Base-by-base conservation (phyloP, 2,329 filamentous ascomycete genomes). In the Neurospora crassa region DNA sequence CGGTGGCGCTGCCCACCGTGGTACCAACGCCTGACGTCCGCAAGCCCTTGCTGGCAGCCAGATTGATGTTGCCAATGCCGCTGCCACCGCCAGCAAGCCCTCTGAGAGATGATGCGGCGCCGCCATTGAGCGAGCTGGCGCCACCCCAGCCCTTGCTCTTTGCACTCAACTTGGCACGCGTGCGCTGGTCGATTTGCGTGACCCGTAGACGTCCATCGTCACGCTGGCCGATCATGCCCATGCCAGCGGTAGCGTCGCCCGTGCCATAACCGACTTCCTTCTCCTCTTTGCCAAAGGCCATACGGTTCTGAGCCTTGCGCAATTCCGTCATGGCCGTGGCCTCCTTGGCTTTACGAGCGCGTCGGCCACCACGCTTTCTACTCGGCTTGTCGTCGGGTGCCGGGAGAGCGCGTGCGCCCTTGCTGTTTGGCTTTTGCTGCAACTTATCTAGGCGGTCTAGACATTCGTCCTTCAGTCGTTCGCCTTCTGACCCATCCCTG, bases 71-170 rank as follows among this genome's bases (percentile, higher is more conserved):
- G 69, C 84, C 83, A 18, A 87, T 87, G 86, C 86, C 12, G 53
- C 53, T 63, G 86, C 83, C 75, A 89, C 89, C 20, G 91, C 71
- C 73, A 2, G 74, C 92, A 74, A 96, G 93, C 4, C 90, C 90
- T 71, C 92, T 89, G 71, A 97, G 87, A 40, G 93, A 95, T 1
- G 94, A 94, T n/a, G 92, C 91, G 3, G 90, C 87, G 72, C 90
- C 90, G 73, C 86, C 82, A 3, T 88, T 85, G 43, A 90, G 90
- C 81, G 88, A 79, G 69, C 75, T 79, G 34, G 78, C 79, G 67
- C 86, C 89, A 70, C 94, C 95, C 96, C 96, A 99, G 37, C 96
- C 96, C 77, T 96, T 94, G 82, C 95, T 96, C 83, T 97, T 97
- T 79, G 94, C 94, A 78, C 92, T 93, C 63, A 99, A 88, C 80